phyloP scores from a whole-genome alignment of 2,329 filamentous ascomycete species.

The Ascochyta lentis region DNA sequence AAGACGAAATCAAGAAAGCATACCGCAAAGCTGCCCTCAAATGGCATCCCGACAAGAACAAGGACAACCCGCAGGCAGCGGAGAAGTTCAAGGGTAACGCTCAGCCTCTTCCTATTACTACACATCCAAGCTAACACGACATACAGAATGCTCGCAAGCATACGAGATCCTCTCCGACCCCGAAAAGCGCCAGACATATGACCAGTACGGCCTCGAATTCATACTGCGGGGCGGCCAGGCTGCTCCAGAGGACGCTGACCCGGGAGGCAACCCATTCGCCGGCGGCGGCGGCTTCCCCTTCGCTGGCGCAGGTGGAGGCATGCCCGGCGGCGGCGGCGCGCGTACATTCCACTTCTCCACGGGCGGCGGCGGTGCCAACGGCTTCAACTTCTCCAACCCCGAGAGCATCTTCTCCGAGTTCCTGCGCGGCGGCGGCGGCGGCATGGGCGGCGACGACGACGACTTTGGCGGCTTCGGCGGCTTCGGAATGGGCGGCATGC shows the following conservation, averaged over 20 bases:
- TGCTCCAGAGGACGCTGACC: conserved; percentile 56
- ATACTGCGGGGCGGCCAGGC: conserved; percentile 80
- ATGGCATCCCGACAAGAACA: conserved; percentile 98
- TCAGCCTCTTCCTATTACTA: neutral
- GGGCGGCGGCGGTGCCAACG: conserved; percentile 60
- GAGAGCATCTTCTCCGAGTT: conserved; percentile 88
- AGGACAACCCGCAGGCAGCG: conserved; percentile 80
- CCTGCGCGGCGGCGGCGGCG: conserved; percentile 64
- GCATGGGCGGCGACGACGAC: conserved; percentile 62
- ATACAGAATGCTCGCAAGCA: conserved; percentile 84
- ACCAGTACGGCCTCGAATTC: conserved; percentile 93
- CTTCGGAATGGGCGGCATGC: conserved; percentile 46
- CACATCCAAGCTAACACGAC: conserved; percentile 21
- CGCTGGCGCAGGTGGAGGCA: conserved; percentile 62
- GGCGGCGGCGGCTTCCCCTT: conserved; percentile 60
- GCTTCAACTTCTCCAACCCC: conserved; percentile 84
- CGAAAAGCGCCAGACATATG: conserved; percentile 94
- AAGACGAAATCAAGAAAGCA: conserved; percentile 97
- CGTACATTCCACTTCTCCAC: conserved; percentile 72
- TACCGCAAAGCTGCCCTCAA: conserved; percentile 90
- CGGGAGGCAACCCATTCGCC: conserved; percentile 55
- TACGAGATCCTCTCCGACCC: conserved; percentile 98
- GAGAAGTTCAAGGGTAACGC: conserved; percentile 87
- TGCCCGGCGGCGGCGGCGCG: conserved; percentile 59
- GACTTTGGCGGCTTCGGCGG: conserved; percentile 56